These are phyloP conservation scores for Hydnum rufescens DNA, from an alignment of 768 basidiomycete species.

Conservation along the genomic window DNA sequence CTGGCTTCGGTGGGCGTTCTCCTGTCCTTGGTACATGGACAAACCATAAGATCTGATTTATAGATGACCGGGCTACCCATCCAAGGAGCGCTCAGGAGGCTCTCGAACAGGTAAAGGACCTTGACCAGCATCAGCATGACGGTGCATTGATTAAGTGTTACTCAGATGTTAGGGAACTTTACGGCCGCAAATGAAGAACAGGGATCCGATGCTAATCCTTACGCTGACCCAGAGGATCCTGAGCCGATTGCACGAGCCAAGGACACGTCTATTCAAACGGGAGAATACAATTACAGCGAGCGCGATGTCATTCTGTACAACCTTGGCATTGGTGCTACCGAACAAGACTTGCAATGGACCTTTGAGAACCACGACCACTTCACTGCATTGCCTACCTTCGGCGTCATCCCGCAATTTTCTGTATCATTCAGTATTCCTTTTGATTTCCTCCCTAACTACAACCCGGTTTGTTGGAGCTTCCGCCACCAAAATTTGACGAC, in stretches of 20 bases:
- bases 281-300: conserved; percentile 61
- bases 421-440: conserved; percentile 46
- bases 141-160: not conserved
- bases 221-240: conserved; percentile 49
- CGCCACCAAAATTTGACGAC: not conserved
- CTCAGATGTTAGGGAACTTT: conserved; percentile 39
- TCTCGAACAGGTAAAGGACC: conserved; percentile 38
- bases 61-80: conserved; percentile 66
- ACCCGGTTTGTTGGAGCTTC: conserved; percentile 39
- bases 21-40: not conserved
- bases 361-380: conserved; percentile 84
- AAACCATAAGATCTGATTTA: conserved; percentile 20
- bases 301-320: conserved; percentile 90
- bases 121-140: not conserved
- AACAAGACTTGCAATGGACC: conserved; percentile 77
- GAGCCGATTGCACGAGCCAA: conserved; percentile 69
- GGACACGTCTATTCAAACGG: conserved; percentile 29
- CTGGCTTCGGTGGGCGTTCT: conserved; percentile 47
- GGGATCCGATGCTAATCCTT: conserved; percentile 24
- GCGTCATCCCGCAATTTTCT: conserved; percentile 79
- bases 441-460: conserved; percentile 89
- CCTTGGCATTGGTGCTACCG: conserved; percentile 83
- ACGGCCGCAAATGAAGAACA: conserved; percentile 19
- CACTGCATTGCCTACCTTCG: conserved; percentile 76
- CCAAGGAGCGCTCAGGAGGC: conserved; percentile 58